These are phyloP conservation scores for Puccinellia tenuiflora DNA, from an alignment of 176 grass and related monocot genomes.

Conservation along the genomic window DNA sequence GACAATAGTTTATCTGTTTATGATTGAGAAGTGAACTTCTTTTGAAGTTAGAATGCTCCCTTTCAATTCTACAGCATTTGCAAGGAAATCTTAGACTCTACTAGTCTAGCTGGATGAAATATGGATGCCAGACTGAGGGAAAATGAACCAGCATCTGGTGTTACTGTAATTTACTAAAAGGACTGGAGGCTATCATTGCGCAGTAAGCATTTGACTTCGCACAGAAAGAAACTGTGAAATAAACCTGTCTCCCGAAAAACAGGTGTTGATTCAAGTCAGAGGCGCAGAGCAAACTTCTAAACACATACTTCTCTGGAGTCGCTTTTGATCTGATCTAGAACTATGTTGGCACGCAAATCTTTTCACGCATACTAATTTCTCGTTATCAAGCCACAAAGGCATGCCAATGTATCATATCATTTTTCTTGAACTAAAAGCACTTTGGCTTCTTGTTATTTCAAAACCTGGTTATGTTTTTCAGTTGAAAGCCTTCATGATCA, in stretches of 20 bases:
- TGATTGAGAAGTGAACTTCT: not conserved
- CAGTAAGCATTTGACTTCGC: not conserved
- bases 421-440: conserved; percentile 8
- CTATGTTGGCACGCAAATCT: not conserved
- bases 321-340: not conserved
- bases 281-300: not conserved
- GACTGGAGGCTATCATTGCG: not conserved
- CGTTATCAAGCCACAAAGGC: not conserved
- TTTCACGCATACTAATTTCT: not conserved
- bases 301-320: not conserved
- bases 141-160: not conserved
- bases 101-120: not conserved
- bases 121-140: not conserved
- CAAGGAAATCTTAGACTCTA: not conserved
- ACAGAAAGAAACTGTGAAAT: not conserved
- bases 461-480: conserved; percentile 5
- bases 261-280: not conserved
- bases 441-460: conserved; percentile 19
- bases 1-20: not conserved
- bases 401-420: not conserved
- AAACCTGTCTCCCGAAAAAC: not conserved
- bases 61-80: not conserved
- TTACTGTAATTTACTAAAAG: not conserved
- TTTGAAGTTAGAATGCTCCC: not conserved
- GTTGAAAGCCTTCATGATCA: not conserved